Conservation (phyloP, 495 filamentous ascomycete species). For the Podospora tetraspora region DNA sequence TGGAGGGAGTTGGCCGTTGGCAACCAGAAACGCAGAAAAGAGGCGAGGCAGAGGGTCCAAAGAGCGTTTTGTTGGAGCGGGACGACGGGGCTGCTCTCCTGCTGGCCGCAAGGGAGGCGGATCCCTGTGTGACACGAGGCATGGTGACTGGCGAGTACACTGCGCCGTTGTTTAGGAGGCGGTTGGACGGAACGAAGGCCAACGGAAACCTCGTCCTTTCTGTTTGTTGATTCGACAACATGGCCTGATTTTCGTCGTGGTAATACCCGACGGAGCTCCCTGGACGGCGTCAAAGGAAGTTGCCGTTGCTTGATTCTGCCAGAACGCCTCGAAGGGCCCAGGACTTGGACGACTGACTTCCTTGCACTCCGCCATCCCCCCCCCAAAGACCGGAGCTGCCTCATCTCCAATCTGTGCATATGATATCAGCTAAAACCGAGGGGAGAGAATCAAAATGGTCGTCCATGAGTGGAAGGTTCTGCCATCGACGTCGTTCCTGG, state of each 20-base stretch:
- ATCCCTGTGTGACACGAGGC: neutral
- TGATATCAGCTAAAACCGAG: neutral
- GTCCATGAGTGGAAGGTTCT: neutral
- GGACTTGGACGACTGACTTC: neutral
- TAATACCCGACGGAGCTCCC: neutral
- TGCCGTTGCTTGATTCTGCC: neutral
- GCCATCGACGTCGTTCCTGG: neutral
- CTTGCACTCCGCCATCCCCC: neutral
- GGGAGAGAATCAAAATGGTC: neutral
- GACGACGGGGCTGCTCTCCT: neutral
- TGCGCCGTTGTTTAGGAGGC: neutral
- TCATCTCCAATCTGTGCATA: neutral
- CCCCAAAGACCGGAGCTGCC: neutral
- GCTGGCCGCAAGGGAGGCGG: neutral
- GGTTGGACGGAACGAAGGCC: neutral
- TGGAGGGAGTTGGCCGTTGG: neutral
- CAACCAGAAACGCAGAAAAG: neutral
- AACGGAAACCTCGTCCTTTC: neutral
- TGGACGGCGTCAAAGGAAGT: neutral
- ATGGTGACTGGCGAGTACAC: neutral
- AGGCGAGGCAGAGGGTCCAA: neutral
- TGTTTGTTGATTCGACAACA: neutral
- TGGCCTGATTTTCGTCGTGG: neutral
- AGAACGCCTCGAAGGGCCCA: neutral
- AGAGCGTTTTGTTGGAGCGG: neutral